These are phyloP conservation scores for Tricholomella constricta DNA, from an alignment of 768 basidiomycete species.

Conservation along the genomic window DNA sequence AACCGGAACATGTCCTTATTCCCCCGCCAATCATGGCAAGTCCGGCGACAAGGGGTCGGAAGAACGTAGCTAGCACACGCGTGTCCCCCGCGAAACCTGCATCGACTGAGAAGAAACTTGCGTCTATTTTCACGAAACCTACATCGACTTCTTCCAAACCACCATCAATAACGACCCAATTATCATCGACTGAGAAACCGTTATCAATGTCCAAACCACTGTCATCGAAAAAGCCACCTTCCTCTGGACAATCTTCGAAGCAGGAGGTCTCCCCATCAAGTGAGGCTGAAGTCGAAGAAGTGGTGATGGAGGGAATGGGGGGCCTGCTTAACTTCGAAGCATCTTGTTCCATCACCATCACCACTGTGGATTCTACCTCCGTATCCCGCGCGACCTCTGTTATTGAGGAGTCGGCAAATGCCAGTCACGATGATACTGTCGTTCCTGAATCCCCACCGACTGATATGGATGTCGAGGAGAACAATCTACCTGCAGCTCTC, in stretches of 20 bases:
- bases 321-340: constrained; percentile 29
- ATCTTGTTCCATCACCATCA: constrained; percentile 26
- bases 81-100: constrained; percentile 2
- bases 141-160: background rate
- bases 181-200: constrained; percentile 1
- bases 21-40: constrained; percentile 30
- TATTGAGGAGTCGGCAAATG: background rate
- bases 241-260: background rate
- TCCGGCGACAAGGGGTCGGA: constrained; percentile 13
- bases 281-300: constrained; percentile 35
- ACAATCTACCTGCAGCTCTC: background rate
- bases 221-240: background rate
- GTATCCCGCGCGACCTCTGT: constrained; percentile 1
- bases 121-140: background rate
- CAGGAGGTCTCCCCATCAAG: constrained; percentile 16
- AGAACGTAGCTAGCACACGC: background rate
- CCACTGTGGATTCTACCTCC: constrained; percentile 7
- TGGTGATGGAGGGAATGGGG: constrained; percentile 4
- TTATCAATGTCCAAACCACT: constrained; percentile 6
- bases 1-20: constrained; percentile 67
- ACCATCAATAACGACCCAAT: background rate
- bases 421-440: background rate
- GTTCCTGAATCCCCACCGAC: constrained; percentile 8
- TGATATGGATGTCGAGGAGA: constrained; percentile 19
- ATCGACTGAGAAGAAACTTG: background rate